Evolutionary conservation across 306 rosid genomes (phyloP), one percentile per base, ranked within the genome.

Genomic region (Senna siamea): DNA sequence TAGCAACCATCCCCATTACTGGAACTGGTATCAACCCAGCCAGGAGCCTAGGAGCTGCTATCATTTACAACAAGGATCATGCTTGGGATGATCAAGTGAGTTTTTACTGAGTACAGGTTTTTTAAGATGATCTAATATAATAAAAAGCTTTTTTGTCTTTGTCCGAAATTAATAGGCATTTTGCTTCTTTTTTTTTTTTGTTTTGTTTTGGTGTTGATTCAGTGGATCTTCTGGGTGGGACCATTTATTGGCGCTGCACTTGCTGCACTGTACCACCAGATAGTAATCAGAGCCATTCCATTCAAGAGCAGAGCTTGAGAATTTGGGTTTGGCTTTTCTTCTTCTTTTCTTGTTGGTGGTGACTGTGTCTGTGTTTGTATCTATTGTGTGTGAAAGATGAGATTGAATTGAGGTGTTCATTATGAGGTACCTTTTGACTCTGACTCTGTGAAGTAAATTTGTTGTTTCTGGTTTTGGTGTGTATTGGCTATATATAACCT

Each of bases 161-260:
- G 10, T 43, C 48, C 48, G 5, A 11, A 0, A 11, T 11, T 43
- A 43, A 11, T 43, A 43, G 48, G 48, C 15, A 43, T 9, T 9
- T 0, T 43, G 48, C 48, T 0, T 43, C 18, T 46, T 15, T 44
- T 13, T 38, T 1, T 46, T 46, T 13, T 5, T 46, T 46, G 18
- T 46, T 13, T 46, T 38, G 5, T 6, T 4, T 4, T n/a, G n/a
- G n/a, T n/a, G n/a, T n/a, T n/a, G 51, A 18, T 46, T 46, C 86
- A 93, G 98, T 90, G 98, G 98, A 89, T 93, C 80, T 93, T 93
- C 88, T 92, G 98, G 96, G 91, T 92, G 48, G 98, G 94, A 79
- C 98, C 98, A n/a, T 92, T 92, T 84, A 71, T 87, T 64, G 98
- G 98, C 71, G 96, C 98, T 78, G 88, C 89, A 6, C 89, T 92